A percentile compares a stretch with the other conserved stretches of the same genome.
Evolutionary conservation across 2,329 filamentous ascomycete species (phyloP).

Genomic region (Aspergillus ochraceus): DNA sequence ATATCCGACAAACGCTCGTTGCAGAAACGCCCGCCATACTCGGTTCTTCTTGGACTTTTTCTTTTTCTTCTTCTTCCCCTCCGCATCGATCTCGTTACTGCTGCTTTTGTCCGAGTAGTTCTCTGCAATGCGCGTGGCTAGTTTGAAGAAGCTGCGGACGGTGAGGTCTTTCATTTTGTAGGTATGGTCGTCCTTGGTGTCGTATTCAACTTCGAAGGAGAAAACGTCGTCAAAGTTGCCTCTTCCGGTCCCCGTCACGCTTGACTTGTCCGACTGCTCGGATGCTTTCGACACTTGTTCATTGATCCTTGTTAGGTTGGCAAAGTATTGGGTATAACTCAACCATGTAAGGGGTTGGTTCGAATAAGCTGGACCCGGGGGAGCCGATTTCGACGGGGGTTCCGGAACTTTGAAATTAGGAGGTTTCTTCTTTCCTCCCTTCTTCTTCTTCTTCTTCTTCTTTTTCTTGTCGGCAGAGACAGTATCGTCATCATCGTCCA

Average conservation of each 20-base stretch:
- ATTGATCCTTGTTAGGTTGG: constrained; percentile 90
- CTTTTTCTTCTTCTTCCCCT: constrained; percentile 33
- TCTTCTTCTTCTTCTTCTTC: constrained; percentile 49
- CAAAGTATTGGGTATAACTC: constrained; percentile 87
- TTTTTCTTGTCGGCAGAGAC: constrained; percentile 44
- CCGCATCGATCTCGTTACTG: constrained; percentile 9
- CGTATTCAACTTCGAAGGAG: constrained; percentile 79
- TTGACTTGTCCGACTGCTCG: not conserved
- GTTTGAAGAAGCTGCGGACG: constrained; percentile 73
- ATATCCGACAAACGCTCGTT: constrained; percentile 77
- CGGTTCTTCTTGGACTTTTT: constrained; percentile 54
- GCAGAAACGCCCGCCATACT: constrained; percentile 75
- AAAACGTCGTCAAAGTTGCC: constrained; percentile 56
- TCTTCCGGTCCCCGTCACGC: constrained; percentile 54
- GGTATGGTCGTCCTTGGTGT: constrained; percentile 72
- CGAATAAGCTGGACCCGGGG: constrained; percentile 87
- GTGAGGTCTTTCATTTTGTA: constrained; percentile 82
- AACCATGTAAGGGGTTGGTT: constrained; percentile 77
- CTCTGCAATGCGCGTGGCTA: constrained; percentile 76
- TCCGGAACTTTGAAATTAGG: constrained; percentile 66
- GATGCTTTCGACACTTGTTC: constrained; percentile 56
- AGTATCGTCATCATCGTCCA: constrained; percentile 10
- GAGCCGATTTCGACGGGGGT: constrained; percentile 68
- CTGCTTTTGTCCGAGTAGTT: constrained; percentile 24
- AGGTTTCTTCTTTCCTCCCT: constrained; percentile 23